These are phyloP conservation scores for Phytophthora pini DNA, from an alignment of 352 stramenopile species.

Conservation along the genomic window DNA sequence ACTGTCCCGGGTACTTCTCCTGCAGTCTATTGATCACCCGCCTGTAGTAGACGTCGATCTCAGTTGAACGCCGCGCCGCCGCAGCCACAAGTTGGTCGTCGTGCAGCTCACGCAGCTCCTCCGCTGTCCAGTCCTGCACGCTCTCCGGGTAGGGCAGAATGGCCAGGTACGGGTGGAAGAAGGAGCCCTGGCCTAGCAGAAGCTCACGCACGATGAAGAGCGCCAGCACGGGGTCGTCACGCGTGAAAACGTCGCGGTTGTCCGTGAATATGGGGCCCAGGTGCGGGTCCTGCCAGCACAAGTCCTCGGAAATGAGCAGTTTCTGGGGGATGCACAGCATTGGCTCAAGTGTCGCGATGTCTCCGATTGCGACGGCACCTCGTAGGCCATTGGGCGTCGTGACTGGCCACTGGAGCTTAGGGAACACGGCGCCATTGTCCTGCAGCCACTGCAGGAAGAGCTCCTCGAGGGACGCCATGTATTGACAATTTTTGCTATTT, in stretches of 20 bases:
- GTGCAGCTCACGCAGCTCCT: slow-evolving; percentile 74
- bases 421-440: slow-evolving; percentile 73
- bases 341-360: slow-evolving; percentile 64
- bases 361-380: slow-evolving; percentile 53
- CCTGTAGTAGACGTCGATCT: slow-evolving; percentile 71
- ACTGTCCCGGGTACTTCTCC: slow-evolving; percentile 55
- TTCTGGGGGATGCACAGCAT: slow-evolving; percentile 71
- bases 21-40: slow-evolving; percentile 55
- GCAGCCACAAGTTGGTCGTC: slow-evolving; percentile 64
- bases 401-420: slow-evolving; percentile 81
- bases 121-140: slow-evolving; percentile 82
- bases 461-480: slow-evolving; percentile 30
- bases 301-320: slow-evolving; percentile 80
- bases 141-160: slow-evolving; percentile 84
- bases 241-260: slow-evolving; percentile 72
- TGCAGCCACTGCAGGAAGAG: slow-evolving; percentile 77
- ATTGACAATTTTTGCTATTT: too few species aligned
- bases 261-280: slow-evolving; percentile 53
- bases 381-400: slow-evolving; percentile 52
- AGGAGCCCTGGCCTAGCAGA: slow-evolving; percentile 61
- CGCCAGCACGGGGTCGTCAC: slow-evolving; percentile 83
- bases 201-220: slow-evolving; percentile 89
- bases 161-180: slow-evolving; percentile 88
- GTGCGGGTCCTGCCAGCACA: slow-evolving; percentile 59
- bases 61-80: slow-evolving; percentile 47